Conservation (phyloP, 1,284 basidiomycete genomes). For the Apiotrichum akiyoshidainum region DNA sequence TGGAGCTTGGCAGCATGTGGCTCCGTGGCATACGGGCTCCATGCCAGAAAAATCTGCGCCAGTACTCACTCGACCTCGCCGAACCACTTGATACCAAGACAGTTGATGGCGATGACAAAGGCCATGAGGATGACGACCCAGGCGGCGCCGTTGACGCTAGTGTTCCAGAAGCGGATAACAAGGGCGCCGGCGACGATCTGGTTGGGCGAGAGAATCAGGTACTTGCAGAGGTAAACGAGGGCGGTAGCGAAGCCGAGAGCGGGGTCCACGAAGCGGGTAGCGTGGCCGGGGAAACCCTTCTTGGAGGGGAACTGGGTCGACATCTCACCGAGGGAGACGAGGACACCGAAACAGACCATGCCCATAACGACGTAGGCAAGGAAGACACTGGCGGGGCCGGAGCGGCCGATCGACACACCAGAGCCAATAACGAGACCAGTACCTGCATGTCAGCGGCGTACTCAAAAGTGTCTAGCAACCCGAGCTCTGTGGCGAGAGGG, state of each 20-base stretch:
- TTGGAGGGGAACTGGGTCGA: constrained; percentile 40
- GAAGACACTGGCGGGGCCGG: constrained; percentile 53
- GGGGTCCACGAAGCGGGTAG: constrained; percentile 41
- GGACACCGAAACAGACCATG: constrained; percentile 38
- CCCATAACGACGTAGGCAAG: constrained; percentile 52
- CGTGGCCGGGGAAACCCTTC: constrained; percentile 47
- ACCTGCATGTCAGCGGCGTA: constrained; percentile 11
- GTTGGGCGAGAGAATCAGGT: constrained; percentile 57
- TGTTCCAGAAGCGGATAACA: constrained; percentile 46
- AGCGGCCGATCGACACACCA: constrained; percentile 49
- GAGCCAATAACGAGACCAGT: constrained; percentile 74
- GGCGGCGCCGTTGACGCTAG: constrained; percentile 37
- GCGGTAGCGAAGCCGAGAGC: constrained; percentile 39
- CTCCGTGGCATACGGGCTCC: too few relatives aligned
- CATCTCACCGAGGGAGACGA: constrained; percentile 49
- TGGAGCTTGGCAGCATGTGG: too few relatives aligned
- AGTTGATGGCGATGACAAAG: constrained; percentile 55
- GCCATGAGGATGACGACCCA: constrained; percentile 50
- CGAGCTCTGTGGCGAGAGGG: too few relatives aligned
- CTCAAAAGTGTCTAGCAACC: too few relatives aligned
- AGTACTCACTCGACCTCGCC: constrained; percentile 62
- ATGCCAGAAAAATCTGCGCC: background rate
- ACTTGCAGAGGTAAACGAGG: constrained; percentile 51
- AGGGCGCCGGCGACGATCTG: constrained; percentile 50
- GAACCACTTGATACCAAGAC: constrained; percentile 68